These are phyloP conservation scores for Yamadazyma atlantica DNA, from an alignment of 1,139 yeast species.

Conservation along the genomic window DNA sequence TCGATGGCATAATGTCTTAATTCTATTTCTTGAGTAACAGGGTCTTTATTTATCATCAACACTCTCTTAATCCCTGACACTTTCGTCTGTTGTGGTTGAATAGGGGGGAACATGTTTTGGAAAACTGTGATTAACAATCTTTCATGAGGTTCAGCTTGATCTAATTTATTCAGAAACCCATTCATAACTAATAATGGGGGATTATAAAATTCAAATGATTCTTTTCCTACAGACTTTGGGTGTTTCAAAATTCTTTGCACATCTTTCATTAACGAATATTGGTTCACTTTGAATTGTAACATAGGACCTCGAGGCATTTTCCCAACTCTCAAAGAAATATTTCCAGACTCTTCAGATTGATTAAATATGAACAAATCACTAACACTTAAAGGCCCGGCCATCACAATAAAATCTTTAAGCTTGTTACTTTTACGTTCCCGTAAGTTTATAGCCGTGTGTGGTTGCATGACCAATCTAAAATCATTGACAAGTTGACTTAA, in stretches of 20 bases:
- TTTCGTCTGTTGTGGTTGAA: slow-evolving; percentile 76
- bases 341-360: slow-evolving; percentile 75
- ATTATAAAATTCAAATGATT: slow-evolving; percentile 58
- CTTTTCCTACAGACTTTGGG: slow-evolving; percentile 69
- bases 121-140: slow-evolving; percentile 84
- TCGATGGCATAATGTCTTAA: slow-evolving; percentile 89
- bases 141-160: slow-evolving; percentile 63
- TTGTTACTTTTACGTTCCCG: slow-evolving; percentile 85
- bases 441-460: slow-evolving; percentile 89
- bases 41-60: slow-evolving; percentile 73
- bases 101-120: slow-evolving; percentile 95
- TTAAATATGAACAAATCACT: slow-evolving; percentile 84
- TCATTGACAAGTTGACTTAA: slow-evolving; percentile 83
- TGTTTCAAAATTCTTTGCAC: slow-evolving; percentile 64
- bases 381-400: slow-evolving; percentile 97
- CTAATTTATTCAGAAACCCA: slow-evolving; percentile 64
- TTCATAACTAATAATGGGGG: slow-evolving; percentile 94
- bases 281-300: slow-evolving; percentile 72
- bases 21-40: slow-evolving; percentile 70
- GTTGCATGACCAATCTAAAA: slow-evolving; percentile 89
- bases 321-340: slow-evolving; percentile 78
- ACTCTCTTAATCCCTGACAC: slow-evolving; percentile 80
- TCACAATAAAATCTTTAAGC: slow-evolving; percentile 85
- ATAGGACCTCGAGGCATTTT: slow-evolving; percentile 96
- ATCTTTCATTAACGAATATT: slow-evolving; percentile 82